Evolutionary conservation across 1,284 basidiomycete genomes (phyloP).

Genomic region (Puccinia sorghi): DNA sequence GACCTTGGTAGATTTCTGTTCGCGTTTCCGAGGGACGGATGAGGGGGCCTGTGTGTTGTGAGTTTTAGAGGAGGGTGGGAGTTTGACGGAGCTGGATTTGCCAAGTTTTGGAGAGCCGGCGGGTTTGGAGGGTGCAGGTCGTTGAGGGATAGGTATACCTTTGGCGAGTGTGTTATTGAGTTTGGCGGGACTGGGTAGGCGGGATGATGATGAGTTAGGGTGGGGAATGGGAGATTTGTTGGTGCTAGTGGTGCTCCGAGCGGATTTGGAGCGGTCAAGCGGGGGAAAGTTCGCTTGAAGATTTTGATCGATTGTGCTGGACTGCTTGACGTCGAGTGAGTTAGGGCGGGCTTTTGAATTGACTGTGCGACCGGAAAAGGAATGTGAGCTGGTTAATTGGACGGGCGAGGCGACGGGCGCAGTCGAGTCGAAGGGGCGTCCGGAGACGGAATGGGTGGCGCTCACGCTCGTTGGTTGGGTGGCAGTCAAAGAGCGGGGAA

Average conservation of each 20-base stretch:
- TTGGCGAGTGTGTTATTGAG: constrained; percentile 31
- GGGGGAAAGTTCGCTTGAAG: not conserved
- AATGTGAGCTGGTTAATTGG: constrained; percentile 47
- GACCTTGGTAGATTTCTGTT: constrained; percentile 62
- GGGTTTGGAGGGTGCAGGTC: constrained; percentile 46
- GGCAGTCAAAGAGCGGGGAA: constrained; percentile 8
- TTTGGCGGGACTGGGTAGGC: constrained; percentile 40
- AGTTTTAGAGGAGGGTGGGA: constrained; percentile 63
- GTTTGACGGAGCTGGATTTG: constrained; percentile 52
- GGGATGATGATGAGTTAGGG: constrained; percentile 58
- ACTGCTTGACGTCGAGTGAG: constrained; percentile 52
- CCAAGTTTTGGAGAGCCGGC: constrained; percentile 50
- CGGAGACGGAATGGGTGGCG: not conserved
- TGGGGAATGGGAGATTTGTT: constrained; percentile 52
- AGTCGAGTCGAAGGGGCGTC: not conserved
- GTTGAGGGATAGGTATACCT: constrained; percentile 41
- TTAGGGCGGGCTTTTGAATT: constrained; percentile 51
- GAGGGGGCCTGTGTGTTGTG: constrained; percentile 55
- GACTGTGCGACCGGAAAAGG: constrained; percentile 39
- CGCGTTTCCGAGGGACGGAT: constrained; percentile 54
- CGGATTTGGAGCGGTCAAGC: constrained; percentile 52
- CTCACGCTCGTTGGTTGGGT: constrained; percentile 26
- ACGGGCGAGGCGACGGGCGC: not conserved
- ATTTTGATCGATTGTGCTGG: constrained; percentile 14
- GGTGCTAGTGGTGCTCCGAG: constrained; percentile 52